Conservation (phyloP, 371 early-diverging fungal species). For the Actinomortierella ambigua region DNA sequence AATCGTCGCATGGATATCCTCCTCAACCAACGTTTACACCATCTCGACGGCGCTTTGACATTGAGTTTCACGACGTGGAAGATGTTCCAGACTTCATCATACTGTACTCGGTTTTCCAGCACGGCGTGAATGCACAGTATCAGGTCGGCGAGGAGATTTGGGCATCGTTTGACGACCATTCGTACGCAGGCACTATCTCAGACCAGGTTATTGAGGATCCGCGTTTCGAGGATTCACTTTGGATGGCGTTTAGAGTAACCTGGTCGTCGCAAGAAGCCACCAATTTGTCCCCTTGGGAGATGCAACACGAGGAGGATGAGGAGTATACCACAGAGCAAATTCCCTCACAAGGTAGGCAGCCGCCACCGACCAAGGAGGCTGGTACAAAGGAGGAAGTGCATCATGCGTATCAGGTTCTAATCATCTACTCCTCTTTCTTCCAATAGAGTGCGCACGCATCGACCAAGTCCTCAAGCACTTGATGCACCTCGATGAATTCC, state of each 20-base stretch:
- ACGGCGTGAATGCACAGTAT: slow-evolving; percentile 56
- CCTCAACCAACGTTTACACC: slow-evolving; percentile 49
- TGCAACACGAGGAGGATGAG: slow-evolving; percentile 44
- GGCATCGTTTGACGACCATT: slow-evolving; percentile 68
- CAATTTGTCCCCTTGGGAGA: slow-evolving; percentile 65
- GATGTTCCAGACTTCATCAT: slow-evolving; percentile 75
- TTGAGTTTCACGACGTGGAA: slow-evolving; percentile 76
- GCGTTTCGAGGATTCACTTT: slow-evolving; percentile 53
- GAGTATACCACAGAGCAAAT: slow-evolving; percentile 37
- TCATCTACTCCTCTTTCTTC: not conserved
- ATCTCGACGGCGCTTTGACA: slow-evolving; percentile 50
- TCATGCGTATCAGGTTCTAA: not conserved
- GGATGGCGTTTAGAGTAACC: slow-evolving; percentile 58
- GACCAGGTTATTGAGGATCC: slow-evolving; percentile 46
- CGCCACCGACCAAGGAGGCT: not conserved
- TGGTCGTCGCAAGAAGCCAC: slow-evolving; percentile 52
- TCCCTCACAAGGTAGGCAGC: slow-evolving; percentile 47
- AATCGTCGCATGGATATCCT: slow-evolving; percentile 46
- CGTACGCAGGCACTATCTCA: slow-evolving; percentile 62
- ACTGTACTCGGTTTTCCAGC: slow-evolving; percentile 64
- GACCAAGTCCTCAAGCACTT: slow-evolving; percentile 23
- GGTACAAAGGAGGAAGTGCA: too few species aligned
- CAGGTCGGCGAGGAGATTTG: slow-evolving; percentile 61
- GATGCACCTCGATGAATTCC: slow-evolving; percentile 53
- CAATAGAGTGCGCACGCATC: slow-evolving; percentile 23